Base-by-base conservation (phyloP, 2,329 filamentous ascomycete species). In the Calycina herbarum region DNA sequence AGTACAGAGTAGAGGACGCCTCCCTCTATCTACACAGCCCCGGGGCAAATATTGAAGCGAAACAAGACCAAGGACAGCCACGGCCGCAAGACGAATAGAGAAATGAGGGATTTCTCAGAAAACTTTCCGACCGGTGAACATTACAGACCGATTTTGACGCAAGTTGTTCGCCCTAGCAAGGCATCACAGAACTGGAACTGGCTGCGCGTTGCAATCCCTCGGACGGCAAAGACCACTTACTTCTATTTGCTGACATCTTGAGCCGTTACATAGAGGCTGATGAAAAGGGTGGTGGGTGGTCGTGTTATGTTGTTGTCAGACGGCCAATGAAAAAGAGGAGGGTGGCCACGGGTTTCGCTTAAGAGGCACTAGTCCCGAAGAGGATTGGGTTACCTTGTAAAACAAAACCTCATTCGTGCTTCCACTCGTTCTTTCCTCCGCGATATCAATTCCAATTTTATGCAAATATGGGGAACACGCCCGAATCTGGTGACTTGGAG, bases 241-340 rank as follows among this genome's bases (percentile, higher is more conserved):
- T 6, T 33, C 10, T 24, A 54, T 54, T 54, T 24, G 48, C 24
- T 54, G 48, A 54, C 48, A 54, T 24, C 5, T 54, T 24, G 48
- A 54, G 11, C 48, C 48, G 48, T 54, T 54, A 27, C 48, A 54
- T 54, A 54, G 48, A 54, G 48, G 48, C 48, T 54, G 48, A 13
- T 4, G 48, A 13, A 54, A 24, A 54, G 20, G 48, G 20, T 54
- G 20, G 10, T 24, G 48, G 45, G 48, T 54, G 48, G 48, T 54
- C 20, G 11, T 54, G 48, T 10, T 54, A 4, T 54, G 24, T 54
- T 13, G 24, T 24, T 27, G 13, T 13, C 5, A 27, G 3, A 7
- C 13, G 48, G 20, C 48, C 48, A 54, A 27, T 54, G 8, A 54
- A 13, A 51, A 5, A n/a, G 10, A 20, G 8, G 13, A 20, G 10